Evolutionary conservation across 2,329 filamentous ascomycete species (phyloP).

Genomic region (Aspergillus cejpii): DNA sequence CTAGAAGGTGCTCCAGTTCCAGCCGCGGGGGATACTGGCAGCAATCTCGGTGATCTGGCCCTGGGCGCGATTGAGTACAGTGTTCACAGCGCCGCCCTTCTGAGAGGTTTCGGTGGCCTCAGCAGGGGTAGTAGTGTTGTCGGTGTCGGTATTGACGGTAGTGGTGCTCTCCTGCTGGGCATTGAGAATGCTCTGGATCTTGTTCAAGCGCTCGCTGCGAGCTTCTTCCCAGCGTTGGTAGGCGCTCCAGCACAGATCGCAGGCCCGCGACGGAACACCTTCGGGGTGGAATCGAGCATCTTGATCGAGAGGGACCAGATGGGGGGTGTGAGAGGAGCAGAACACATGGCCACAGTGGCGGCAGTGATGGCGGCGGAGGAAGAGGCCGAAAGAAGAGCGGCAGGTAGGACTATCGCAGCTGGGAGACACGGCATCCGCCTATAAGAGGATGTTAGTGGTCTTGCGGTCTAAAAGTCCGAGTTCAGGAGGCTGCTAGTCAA

Average conservation of each 20-base stretch:
- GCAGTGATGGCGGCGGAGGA: conserved; percentile 60
- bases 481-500: conserved; percentile 4
- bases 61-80: conserved; percentile 16
- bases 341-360: conserved; percentile 61
- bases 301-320: conserved; percentile 56
- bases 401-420: conserved; percentile 55
- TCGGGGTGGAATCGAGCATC: conserved; percentile 57
- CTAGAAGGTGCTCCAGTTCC: conserved; percentile 59
- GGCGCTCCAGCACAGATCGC: conserved; percentile 55
- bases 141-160: conserved; percentile 15
- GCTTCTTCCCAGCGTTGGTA: conserved; percentile 52
- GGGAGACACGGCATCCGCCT: conserved; percentile 53
- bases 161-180: conserved; percentile 22
- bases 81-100: conserved; percentile 19
- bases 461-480: too few species aligned
- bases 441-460: conserved; percentile 12
- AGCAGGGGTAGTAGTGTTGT: conserved; percentile 16
- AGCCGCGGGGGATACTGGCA: conserved; percentile 52
- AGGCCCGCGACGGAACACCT: conserved; percentile 50
- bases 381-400: conserved; percentile 53
- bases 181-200: conserved; percentile 39
- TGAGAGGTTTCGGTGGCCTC: conserved; percentile 17
- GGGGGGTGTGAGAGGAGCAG: conserved; percentile 53
- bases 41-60: conserved; percentile 41
- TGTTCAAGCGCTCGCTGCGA: conserved; percentile 46